Evolutionary conservation across 1,284 basidiomycete genomes (phyloP), one percentile per base, ranked within the genome.

Genomic region (Entoloma clypeatum): DNA sequence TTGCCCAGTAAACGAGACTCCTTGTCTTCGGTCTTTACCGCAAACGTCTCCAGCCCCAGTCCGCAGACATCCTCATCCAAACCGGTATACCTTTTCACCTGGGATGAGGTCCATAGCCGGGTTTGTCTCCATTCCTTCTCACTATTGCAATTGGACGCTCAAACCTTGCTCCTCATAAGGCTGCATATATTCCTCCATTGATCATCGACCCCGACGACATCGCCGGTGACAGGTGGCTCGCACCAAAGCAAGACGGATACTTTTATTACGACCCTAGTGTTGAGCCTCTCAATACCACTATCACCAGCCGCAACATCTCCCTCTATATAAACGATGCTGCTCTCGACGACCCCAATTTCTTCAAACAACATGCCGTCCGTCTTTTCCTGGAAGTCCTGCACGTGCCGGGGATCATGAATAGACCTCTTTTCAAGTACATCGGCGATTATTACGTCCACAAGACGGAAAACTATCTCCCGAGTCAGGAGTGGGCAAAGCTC

Each of bases 381-480:
- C 31, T 47, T 4, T 52, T 48, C 27, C 26, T 45, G 8, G 39
- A 52, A 30, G 10, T 39, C 27, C 42, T 33, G 13, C 24, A 36
- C 8, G 32, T 41, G 3, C 34, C 43, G 18, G 27, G 23, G 4
- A 42, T 47, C 18, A 7, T 16, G 22, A 21, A 47, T 17, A 39
- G 45, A 8, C 45, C 43, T 17, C 43, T 34, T 16, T 52, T 39
- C 30, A 38, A 45, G 21, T 45, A 44, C 22, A 16, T 50, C 25
- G 50, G 50, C 7, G 45, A 52, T 21, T 48, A 41, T n/a, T 50
- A 46, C 29, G 27, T 52, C 4, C n/a, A 44, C 5, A 45, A 28
- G 41, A 48, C 48, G 4, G 22, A 43, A 11, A 32, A 32, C 7
- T 28, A 38, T 21, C 45, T 52, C 17, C 4, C 39, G 14, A 32